Evolutionary conservation across 2,329 filamentous ascomycete genomes (phyloP).

Genomic region (Boeremia exigua): DNA sequence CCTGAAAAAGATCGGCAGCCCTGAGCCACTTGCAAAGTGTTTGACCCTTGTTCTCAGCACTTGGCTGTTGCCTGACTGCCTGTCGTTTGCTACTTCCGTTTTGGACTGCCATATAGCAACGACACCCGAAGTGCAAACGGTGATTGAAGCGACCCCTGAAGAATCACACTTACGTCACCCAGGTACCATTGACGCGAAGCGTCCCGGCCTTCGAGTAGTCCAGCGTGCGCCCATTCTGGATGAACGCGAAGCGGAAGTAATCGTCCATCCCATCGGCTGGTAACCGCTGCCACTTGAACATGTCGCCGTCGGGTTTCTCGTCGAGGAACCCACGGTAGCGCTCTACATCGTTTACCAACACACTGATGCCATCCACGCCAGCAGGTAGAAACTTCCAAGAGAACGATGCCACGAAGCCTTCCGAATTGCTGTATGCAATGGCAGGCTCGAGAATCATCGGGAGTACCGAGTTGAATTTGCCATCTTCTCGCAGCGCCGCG

Average conservation of each 20-base stretch:
- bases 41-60: background rate
- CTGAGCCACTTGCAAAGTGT: background rate
- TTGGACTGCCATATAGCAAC: background rate
- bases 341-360: conserved; percentile 86
- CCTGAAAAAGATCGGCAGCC: background rate
- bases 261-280: conserved; percentile 32
- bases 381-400: conserved; percentile 56
- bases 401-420: conserved; percentile 65
- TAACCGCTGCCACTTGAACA: conserved; percentile 51
- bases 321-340: conserved; percentile 50
- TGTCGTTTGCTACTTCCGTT: conserved; percentile 1
- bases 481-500: conserved; percentile 66
- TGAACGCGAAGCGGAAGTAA: conserved; percentile 46
- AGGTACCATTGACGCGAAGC: conserved; percentile 36
- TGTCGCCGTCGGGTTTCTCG: conserved; percentile 16
- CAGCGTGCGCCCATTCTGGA: conserved; percentile 34
- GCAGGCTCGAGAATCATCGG: conserved; percentile 49
- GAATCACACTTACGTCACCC: conserved; percentile 18
- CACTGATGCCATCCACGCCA: conserved; percentile 73
- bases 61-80: background rate
- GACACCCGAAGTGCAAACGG: background rate
- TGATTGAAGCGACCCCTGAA: background rate
- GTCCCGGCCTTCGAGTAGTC: conserved; percentile 43
- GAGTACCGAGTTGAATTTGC: conserved; percentile 62
- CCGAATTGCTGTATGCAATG: conserved; percentile 22